A percentile compares a stretch with the other conserved stretches of the same genome.
These are phyloP conservation scores for Diutina ranongensis DNA, from an alignment of 1,139 yeast species.

Conservation along the genomic window DNA sequence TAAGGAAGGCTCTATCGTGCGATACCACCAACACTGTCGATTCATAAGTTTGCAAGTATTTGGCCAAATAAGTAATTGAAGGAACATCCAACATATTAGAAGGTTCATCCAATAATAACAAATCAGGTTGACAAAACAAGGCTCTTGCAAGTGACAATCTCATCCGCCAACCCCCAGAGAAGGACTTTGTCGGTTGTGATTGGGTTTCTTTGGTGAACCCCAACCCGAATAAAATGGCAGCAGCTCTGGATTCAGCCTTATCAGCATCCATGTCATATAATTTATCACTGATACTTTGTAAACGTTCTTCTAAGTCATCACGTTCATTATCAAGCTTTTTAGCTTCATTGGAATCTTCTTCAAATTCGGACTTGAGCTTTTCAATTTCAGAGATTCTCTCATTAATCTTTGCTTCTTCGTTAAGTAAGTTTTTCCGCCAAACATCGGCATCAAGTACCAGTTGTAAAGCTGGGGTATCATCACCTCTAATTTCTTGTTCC, in stretches of 20 bases:
- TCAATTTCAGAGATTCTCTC: constrained; percentile 71
- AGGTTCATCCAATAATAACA: constrained; percentile 90
- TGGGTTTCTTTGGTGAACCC: constrained; percentile 91
- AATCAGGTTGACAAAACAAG: constrained; percentile 91
- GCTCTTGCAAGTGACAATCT: constrained; percentile 97
- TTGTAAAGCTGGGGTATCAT: constrained; percentile 80
- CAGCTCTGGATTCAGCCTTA: constrained; percentile 96
- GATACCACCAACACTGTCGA: constrained; percentile 92
- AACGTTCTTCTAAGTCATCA: constrained; percentile 68
- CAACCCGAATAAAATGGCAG: constrained; percentile 83
- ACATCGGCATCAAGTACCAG: constrained; percentile 97
- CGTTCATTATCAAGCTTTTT: constrained; percentile 81
- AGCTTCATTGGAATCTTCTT: constrained; percentile 72
- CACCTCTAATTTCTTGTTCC: constrained; percentile 94
- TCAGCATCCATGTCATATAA: constrained; percentile 90
- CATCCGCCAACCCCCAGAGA: constrained; percentile 99
- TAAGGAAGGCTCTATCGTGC: constrained; percentile 92
- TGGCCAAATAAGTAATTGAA: constrained; percentile 85
- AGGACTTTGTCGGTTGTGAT: constrained; percentile 68
- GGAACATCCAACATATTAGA: constrained; percentile 99
- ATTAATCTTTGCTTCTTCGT: constrained; percentile 65
- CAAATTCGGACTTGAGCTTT: constrained; percentile 53
- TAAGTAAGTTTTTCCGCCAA: constrained; percentile 84
- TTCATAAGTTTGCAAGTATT: constrained; percentile 80
- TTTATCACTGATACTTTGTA: constrained; percentile 72